These are phyloP conservation scores for Ustilago loliicola DNA, from an alignment of 1,284 basidiomycete genomes.

Conservation along the genomic window DNA sequence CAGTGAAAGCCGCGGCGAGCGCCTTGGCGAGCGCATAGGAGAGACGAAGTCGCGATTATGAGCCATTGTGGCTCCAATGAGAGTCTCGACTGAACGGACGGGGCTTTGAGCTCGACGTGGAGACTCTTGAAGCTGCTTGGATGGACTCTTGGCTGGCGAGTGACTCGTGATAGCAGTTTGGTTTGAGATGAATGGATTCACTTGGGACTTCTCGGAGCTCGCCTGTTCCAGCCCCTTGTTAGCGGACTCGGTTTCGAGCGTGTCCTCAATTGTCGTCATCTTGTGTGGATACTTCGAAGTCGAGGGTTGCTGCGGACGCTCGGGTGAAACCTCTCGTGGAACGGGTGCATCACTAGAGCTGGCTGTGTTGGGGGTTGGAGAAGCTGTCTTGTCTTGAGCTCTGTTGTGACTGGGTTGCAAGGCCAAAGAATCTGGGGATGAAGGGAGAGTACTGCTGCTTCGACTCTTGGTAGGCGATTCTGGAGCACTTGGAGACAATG, in stretches of 20 bases:
- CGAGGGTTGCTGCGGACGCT: not conserved
- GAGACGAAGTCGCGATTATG: slow-evolving; percentile 30
- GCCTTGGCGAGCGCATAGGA: slow-evolving; percentile 37
- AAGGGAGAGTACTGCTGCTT: slow-evolving; percentile 7
- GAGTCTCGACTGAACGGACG: slow-evolving; percentile 39
- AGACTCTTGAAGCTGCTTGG: slow-evolving; percentile 19
- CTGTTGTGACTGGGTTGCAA: not conserved
- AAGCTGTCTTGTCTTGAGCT: not conserved
- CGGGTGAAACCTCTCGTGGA: not conserved
- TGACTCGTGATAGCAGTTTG: slow-evolving; percentile 5
- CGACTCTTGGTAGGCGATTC: slow-evolving; percentile 24
- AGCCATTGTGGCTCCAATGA: slow-evolving; percentile 38
- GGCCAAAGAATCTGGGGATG: slow-evolving; percentile 7
- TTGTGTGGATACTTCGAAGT: not conserved
- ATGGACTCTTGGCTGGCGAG: slow-evolving; percentile 18
- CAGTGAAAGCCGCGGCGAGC: slow-evolving; percentile 38
- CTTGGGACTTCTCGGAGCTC: not conserved
- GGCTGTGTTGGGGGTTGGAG: not conserved
- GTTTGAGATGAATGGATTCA: slow-evolving; percentile 17
- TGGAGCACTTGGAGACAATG: not conserved
- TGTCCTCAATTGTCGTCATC: not conserved
- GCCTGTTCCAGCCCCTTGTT: not conserved
- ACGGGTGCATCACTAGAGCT: not conserved
- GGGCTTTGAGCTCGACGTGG: slow-evolving; percentile 31
- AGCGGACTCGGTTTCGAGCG: not conserved